Base-by-base conservation (phyloP, 345 rosid genomes). In the Sonneratia caseolaris region DNA sequence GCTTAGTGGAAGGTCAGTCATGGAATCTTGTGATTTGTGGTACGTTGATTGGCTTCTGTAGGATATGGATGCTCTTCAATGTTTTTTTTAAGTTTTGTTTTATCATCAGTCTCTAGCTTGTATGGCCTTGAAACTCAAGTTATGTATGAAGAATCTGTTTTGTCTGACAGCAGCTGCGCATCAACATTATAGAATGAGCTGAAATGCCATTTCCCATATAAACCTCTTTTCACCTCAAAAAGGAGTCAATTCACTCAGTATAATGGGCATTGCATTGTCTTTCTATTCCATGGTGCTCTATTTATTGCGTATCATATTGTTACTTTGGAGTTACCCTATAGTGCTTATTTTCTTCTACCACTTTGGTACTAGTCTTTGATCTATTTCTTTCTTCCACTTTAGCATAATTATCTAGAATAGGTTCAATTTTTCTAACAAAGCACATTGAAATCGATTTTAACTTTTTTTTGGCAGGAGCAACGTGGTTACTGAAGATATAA, bases 401-500 rank as follows among this genome's bases (percentile, higher is more conserved):
- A 55, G 61, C 61, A 55, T 7, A 55, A 55, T 21, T 7, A 42
- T 42, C 7, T 42, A 42, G 45, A 42, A 42, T 42, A 42, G 5
- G 45, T 42, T 9, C 45, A 42, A 9, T 42, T 42, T 42, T 42
- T 9, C 45, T 42, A 42, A 42, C 45, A 42, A 42, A 42, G 7
- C 45, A 9, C 45, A 42, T 42, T 64, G 42, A 72, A 77, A 79
- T 73, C 32, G 75, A 66, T 67, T 37, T 76, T 18, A 59, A 10
- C 71, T 56, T 47, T 21, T 3, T 59, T 68, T 53, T 66, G 1
- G 53, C 82, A 89, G 96, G 98, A 94, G 95, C 84, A 94, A 94
- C 76, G 83, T 94, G 80, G 98, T 91, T 43, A 94, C 98, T 12
- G 98, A 91, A 79, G 98, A 94, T 81, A 78, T 94, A 14, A 80